Evolutionary conservation across 768 basidiomycete species (phyloP).

Genomic region (Kwoniella sp.): DNA sequence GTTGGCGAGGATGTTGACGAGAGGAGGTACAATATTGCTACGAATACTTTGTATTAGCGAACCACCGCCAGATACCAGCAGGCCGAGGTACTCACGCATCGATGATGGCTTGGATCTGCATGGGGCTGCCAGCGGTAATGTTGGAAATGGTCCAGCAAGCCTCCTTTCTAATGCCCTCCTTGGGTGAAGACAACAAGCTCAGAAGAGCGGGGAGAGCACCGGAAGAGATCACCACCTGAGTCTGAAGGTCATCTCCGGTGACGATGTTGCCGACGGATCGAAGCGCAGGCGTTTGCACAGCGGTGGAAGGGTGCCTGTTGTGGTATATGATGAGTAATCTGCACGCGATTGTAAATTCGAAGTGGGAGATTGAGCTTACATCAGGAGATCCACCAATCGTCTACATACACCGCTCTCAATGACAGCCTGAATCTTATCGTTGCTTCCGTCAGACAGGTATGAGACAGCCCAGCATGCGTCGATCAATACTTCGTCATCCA

Average conservation of each 20-base stretch:
- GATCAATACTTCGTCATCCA: slow-evolving; percentile 98
- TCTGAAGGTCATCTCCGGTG: slow-evolving; percentile 98
- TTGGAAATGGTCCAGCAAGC: slow-evolving; percentile 99
- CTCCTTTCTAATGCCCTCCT: slow-evolving; percentile 98
- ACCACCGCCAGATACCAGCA: slow-evolving; percentile 2
- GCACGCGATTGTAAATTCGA: too few species aligned
- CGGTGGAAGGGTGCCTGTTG: slow-evolving; percentile 63
- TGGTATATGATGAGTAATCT: slow-evolving; percentile 9
- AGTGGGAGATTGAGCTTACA: slow-evolving; percentile 59
- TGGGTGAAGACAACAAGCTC: slow-evolving; percentile 88
- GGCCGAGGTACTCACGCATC: slow-evolving; percentile 72
- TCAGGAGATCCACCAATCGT: slow-evolving; percentile 92
- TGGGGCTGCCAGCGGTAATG: slow-evolving; percentile 93
- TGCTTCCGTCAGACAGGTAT: slow-evolving; percentile 96
- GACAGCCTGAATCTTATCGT: slow-evolving; percentile 99
- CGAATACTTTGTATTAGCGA: not conserved
- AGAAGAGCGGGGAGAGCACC: slow-evolving; percentile 94
- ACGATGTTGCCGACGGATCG: slow-evolving; percentile 99
- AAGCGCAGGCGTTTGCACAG: slow-evolving; percentile 96
- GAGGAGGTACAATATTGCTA: slow-evolving; percentile 79
- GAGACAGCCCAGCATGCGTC: slow-evolving; percentile 99
- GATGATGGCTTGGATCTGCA: slow-evolving; percentile 95
- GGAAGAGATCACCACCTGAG: slow-evolving; percentile 97
- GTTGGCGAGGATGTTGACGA: slow-evolving; percentile 95
- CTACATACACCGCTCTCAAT: slow-evolving; percentile 98